A percentile compares a stretch with the other conserved stretches of the same genome.
These are phyloP conservation scores for Melanopsichium pennsylvanicum DNA, from an alignment of 1,284 basidiomycete genomes.

Conservation along the genomic window DNA sequence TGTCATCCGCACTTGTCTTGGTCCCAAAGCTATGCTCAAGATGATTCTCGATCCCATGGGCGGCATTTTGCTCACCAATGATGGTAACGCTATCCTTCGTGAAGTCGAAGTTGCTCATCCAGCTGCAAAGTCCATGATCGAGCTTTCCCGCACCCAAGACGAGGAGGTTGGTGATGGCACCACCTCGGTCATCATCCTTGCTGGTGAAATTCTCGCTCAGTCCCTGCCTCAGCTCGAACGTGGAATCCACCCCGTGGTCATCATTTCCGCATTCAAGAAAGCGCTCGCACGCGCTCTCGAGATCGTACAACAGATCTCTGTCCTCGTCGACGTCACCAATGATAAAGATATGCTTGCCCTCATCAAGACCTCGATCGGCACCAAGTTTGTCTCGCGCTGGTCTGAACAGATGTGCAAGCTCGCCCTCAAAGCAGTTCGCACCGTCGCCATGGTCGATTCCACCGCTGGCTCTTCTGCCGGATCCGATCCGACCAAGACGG, in stretches of 20 bases:
- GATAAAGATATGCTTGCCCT: slow-evolving; percentile 93
- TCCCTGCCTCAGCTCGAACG: slow-evolving; percentile 90
- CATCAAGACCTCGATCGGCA: slow-evolving; percentile 99
- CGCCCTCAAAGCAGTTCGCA: slow-evolving; percentile 89
- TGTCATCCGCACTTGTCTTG: slow-evolving; percentile 97
- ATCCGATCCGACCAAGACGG: slow-evolving; percentile 69
- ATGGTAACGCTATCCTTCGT: slow-evolving; percentile 94
- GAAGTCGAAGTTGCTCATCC: slow-evolving; percentile 99
- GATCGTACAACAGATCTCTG: slow-evolving; percentile 84
- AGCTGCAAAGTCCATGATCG: slow-evolving; percentile 99
- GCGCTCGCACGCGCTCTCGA: slow-evolving; percentile 89
- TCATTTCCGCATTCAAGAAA: slow-evolving; percentile 96
- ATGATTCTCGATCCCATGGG: slow-evolving; percentile 85
- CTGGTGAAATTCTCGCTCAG: slow-evolving; percentile 98
- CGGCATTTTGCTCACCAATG: slow-evolving; percentile 77
- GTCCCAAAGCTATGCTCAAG: slow-evolving; percentile 98
- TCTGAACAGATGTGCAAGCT: slow-evolving; percentile 96
- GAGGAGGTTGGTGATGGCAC: slow-evolving; percentile 99
- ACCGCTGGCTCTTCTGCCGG: slow-evolving; percentile 17
- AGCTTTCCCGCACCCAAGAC: slow-evolving; percentile 94
- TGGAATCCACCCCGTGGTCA: slow-evolving; percentile 97
- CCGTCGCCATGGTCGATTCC: slow-evolving; percentile 72
- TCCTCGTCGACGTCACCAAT: slow-evolving; percentile 85
- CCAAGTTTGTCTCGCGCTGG: slow-evolving; percentile 96
- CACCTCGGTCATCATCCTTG: slow-evolving; percentile 95